These are phyloP conservation scores for Irpex sp. DNA, from an alignment of 1,284 basidiomycete species.

Conservation along the genomic window DNA sequence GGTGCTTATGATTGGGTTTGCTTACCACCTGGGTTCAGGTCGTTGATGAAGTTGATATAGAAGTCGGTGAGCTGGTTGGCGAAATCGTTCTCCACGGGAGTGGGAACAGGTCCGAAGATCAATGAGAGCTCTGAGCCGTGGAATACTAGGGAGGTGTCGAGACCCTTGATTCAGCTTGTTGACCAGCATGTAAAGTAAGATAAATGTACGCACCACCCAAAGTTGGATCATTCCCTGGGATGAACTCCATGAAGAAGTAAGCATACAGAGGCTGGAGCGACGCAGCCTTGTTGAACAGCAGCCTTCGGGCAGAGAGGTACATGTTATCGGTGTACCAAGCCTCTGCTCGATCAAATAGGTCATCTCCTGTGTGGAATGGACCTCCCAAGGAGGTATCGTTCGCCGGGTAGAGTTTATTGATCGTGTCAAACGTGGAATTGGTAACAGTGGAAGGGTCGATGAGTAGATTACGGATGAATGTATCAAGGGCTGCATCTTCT, in stretches of 20 bases:
- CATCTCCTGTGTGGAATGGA: conserved; percentile 55
- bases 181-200: no score
- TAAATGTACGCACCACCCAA: conserved; percentile 33
- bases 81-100: conserved; percentile 40
- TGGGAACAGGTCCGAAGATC: conserved; percentile 43
- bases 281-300: conserved; percentile 46
- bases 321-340: conserved; percentile 57
- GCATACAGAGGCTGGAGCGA: conserved; percentile 44
- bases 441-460: conserved; percentile 49
- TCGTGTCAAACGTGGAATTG: conserved; percentile 31
- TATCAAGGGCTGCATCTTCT: conserved; percentile 38
- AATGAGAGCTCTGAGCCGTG: conserved; percentile 49
- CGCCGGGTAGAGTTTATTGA: conserved; percentile 41
- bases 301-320: conserved; percentile 46
- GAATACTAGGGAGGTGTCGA: conserved; percentile 30
- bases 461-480: conserved; percentile 42
- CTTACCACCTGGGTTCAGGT: conserved; percentile 49
- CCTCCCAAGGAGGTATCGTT: conserved; percentile 44
- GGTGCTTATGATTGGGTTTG: background rate
- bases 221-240: conserved; percentile 42
- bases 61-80: conserved; percentile 45
- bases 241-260: conserved; percentile 49
- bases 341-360: conserved; percentile 49
- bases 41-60: conserved; percentile 51
- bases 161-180: background rate